Evolutionary conservation across 192 early-diverging fungal genomes (phyloP), one percentile per base, ranked within the genome.

Genomic region (Coemansia sp.): DNA sequence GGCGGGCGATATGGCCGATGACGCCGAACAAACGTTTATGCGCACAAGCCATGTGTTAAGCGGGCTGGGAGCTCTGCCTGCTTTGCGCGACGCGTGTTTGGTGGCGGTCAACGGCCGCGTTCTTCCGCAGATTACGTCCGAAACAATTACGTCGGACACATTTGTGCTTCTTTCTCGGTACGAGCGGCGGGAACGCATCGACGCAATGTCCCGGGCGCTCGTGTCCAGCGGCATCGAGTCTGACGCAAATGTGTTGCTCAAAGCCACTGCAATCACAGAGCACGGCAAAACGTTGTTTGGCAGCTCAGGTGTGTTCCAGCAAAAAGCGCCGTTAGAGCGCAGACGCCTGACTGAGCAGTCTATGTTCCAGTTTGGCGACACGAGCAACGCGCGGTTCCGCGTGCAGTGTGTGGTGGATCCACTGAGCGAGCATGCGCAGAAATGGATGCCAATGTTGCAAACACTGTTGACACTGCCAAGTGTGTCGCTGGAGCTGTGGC

Each of bases 371-470:
- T 31, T 74, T 22, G 59, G 61, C 49, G 59, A 66, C 8, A 28
- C 56, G 0, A 17, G n/a, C 25, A 26, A 8, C 0, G 75, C 80
- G 17, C 73, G 73, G 8, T 46, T 82, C 14, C 82, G 62, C 10
- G 54, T 83, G 1, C 72, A 75, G 34, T 88, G 84, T 1, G 68
- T 91, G 5, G 63, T 98, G 5, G 90, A 96, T 65, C 96, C 96
- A 4, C 42, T 90, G 8, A 91, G 86, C 64, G 86, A 92, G 44
- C 54, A 63, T 3, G 91, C 92, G 5, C 96, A 98, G 68, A 90
- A 89, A 63, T 86, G 87, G 84, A 68, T 88, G 0, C 72, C 88
- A 1, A 66, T 98, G 2, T 68, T 98, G n/a, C 62, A 90, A 70
- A 77, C 83, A 0, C 63, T 95, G 11, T 78, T 87, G 7, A 66